phyloP scores from a whole-genome alignment of 1,284 basidiomycete species.

The Ceratobasidium sp. region DNA sequence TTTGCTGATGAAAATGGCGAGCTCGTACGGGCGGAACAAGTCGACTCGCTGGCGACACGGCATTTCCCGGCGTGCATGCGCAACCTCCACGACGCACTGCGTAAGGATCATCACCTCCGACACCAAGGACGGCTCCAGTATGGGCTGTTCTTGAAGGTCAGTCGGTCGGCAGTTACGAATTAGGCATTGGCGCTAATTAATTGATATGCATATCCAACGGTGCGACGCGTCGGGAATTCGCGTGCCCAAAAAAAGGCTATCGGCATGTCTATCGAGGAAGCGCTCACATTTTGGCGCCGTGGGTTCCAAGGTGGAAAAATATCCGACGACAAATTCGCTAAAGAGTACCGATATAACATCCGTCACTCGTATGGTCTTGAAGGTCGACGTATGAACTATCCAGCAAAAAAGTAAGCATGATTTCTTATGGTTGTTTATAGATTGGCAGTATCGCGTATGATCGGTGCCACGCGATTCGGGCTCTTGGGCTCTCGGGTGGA shows the following conservation, averaged over 20 bases:
- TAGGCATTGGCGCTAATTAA: conserved; percentile 15
- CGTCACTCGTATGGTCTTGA: conserved; percentile 96
- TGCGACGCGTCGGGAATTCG: conserved; percentile 23
- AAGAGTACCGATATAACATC: conserved; percentile 98
- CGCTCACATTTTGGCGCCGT: conserved; percentile 92
- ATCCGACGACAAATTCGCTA: conserved; percentile 97
- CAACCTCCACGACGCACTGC: conserved; percentile 83
- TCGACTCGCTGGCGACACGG: conserved; percentile 85
- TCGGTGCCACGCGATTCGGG: no score
- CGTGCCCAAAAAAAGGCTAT: conserved; percentile 73
- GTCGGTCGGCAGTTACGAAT: conserved; percentile 42
- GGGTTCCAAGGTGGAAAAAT: conserved; percentile 75
- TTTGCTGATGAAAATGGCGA: conserved; percentile 63
- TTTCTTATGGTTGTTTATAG: no score
- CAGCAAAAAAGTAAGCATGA: conserved; percentile 80
- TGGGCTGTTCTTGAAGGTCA: conserved; percentile 93
- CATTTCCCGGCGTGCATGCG: conserved; percentile 99
- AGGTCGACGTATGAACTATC: conserved; percentile 93
- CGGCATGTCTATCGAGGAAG: conserved; percentile 94
- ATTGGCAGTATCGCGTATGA: no score
- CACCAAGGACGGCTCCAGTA: conserved; percentile 94
- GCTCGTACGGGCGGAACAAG: conserved; percentile 90
- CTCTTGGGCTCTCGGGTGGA: no score
- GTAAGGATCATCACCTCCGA: conserved; percentile 86
- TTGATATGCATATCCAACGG: conserved; percentile 7